These are phyloP conservation scores for Monosporascus sp. DNA, from an alignment of 2,329 filamentous ascomycete genomes.

Conservation along the genomic window DNA sequence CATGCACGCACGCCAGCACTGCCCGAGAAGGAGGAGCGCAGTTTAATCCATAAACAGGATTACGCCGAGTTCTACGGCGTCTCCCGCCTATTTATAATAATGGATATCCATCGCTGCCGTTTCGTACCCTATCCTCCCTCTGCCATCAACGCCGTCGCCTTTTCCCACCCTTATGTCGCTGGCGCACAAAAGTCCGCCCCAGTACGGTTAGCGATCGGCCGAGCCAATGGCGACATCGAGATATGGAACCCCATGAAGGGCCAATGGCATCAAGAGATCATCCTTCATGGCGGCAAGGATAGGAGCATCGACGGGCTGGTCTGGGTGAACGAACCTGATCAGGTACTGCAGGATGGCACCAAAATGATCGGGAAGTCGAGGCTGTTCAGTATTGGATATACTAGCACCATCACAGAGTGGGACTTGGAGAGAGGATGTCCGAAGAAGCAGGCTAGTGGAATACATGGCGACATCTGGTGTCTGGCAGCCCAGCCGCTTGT, in stretches of 20 bases:
- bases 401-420: constrained; percentile 91
- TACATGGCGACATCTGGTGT: constrained; percentile 96
- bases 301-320: constrained; percentile 84
- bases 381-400: constrained; percentile 95
- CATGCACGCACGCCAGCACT: too few relatives aligned
- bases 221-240: constrained; percentile 93
- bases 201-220: constrained; percentile 78
- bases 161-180: constrained; percentile 65
- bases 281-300: constrained; percentile 77
- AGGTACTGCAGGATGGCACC: constrained; percentile 57
- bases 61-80: too few relatives aligned
- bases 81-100: constrained; percentile 28
- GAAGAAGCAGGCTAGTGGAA: constrained; percentile 78
- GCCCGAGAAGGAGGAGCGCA: too few relatives aligned
- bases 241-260: constrained; percentile 89
- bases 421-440: constrained; percentile 75
- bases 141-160: constrained; percentile 89
- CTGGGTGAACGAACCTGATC: constrained; percentile 84
- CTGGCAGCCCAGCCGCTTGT: constrained; percentile 71
- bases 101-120: constrained; percentile 96
- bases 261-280: constrained; percentile 83
- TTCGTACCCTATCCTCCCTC: constrained; percentile 91
- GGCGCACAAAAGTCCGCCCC: constrained; percentile 48
- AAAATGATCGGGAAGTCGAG: constrained; percentile 66
- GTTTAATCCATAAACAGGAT: too few relatives aligned